A percentile compares a stretch with the other conserved stretches of the same genome.
Conservation (phyloP, 257 asterid genomes). For the Lycium ferocissimum region DNA sequence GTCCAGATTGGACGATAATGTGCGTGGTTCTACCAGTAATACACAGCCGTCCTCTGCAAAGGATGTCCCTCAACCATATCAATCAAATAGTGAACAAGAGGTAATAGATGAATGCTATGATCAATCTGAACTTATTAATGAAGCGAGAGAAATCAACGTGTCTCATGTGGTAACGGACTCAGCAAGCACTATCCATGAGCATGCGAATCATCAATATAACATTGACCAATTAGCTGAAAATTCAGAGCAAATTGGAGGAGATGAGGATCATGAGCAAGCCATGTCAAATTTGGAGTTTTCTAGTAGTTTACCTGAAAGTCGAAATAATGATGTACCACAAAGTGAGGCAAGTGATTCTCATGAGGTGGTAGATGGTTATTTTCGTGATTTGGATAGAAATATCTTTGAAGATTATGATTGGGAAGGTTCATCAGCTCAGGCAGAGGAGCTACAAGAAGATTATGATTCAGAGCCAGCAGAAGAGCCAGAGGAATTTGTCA, state of each 20-base stretch:
- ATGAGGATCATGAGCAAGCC: constrained; percentile 42
- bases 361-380: constrained; percentile 33
- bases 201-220: constrained; percentile 32
- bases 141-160: constrained; percentile 44
- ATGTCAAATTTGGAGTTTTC: constrained; percentile 35
- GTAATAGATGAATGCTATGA: constrained; percentile 35
- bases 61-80: constrained; percentile 26
- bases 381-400: constrained; percentile 38
- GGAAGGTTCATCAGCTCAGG: constrained; percentile 51
- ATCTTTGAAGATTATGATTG: constrained; percentile 45
- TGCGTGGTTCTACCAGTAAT: constrained; percentile 41
- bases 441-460: constrained; percentile 39
- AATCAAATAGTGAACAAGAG: constrained; percentile 38
- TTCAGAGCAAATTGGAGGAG: constrained; percentile 42
- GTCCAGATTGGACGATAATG: constrained; percentile 62
- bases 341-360: constrained; percentile 40
- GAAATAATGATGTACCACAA: constrained; percentile 38
- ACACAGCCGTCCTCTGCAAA: constrained; percentile 44
- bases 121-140: constrained; percentile 45
- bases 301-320: constrained; percentile 38
- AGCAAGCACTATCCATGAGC: constrained; percentile 38
- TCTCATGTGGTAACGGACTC: constrained; percentile 29
- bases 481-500: constrained; percentile 29
- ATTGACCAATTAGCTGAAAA: constrained; percentile 27
- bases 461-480: background rate